Base-by-base conservation (phyloP, 2,329 filamentous ascomycete genomes). In the Trichoderma sp. region DNA sequence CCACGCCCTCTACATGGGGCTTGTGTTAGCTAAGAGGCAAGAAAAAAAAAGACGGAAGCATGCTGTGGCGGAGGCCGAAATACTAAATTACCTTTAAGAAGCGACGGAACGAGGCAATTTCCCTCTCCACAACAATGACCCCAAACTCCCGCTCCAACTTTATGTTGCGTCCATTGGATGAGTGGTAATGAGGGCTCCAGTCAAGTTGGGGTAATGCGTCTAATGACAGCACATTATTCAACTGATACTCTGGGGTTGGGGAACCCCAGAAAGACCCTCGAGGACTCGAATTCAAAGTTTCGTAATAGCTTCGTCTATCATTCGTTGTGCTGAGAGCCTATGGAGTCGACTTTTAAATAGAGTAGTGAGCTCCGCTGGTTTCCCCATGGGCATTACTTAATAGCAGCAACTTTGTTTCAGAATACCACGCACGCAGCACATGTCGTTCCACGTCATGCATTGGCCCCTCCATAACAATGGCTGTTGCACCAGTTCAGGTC, bases 261-360 rank as follows among this genome's bases (percentile, higher is more conserved):
- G 30, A 66, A 51, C 63, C 63, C 52, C 64, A 24, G 54, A 66
- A 66, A 66, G 43, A 58, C 34, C 51, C 64, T 66, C 46, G 39
- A 66, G 54, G 58, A 66, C 39, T 21, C 21, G 7, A n/a, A n/a
- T n/a, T 10, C 18, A n/a, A n/a, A n/a, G 39, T 43, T 43, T 43
- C 32, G 54, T 37, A 43, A 26, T 59, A 43, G 34, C 10, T 18
- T 56, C 28, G 21, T 43, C 26, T 18, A 1, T 24, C 21, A 59
- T 59, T 59, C 34, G 56, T 14, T 37, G 18, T 5, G 11, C 5
- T 18, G 14, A 21, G n/a, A 28, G 7, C n/a, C 21, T 59, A 26
- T 39, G 30, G 56, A 43, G 32, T 26, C 39, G 34, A 10, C n/a
- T 24, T 16, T 39, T 18, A 10, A 5, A n/a, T 43, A 43, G 32